Conservation (phyloP, 305 asterid genomes). For the Salvia sclarea region DNA sequence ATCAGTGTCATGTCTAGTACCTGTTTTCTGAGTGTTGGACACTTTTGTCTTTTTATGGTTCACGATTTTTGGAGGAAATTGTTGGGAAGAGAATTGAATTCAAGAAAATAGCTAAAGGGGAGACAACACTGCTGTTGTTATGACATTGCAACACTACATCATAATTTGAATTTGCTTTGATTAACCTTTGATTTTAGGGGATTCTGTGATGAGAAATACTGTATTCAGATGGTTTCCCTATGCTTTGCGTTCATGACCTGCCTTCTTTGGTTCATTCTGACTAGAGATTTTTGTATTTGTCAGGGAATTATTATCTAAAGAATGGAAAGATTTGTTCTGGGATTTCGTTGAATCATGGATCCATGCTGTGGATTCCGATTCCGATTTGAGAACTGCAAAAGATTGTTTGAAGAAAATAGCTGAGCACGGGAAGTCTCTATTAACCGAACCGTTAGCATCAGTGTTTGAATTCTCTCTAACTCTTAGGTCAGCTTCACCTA, state of each 20-base stretch:
- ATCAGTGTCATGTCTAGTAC: background rate
- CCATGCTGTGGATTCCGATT: slow-evolving; percentile 46
- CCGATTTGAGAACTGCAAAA: slow-evolving; percentile 64
- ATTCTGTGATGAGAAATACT: slow-evolving; percentile 5
- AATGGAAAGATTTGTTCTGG: slow-evolving; percentile 88
- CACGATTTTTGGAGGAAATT: background rate
- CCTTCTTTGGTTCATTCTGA: slow-evolving; percentile 13
- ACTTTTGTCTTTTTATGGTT: slow-evolving; percentile 1
- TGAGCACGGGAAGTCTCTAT: slow-evolving; percentile 68
- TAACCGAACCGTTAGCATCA: slow-evolving; percentile 72
- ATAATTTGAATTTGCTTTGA: slow-evolving; percentile 4
- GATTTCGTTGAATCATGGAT: slow-evolving; percentile 93
- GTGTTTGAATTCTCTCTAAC: slow-evolving; percentile 90
- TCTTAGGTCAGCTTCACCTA: slow-evolving; percentile 96
- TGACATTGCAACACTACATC: slow-evolving; percentile 5
- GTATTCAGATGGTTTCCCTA: background rate
- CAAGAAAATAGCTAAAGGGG: background rate
- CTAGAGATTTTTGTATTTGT: slow-evolving; percentile 29
- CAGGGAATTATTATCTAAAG: slow-evolving; percentile 92
- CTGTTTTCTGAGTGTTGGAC: slow-evolving; percentile 6
- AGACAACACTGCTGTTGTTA: slow-evolving; percentile 1
- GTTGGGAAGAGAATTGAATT: background rate
- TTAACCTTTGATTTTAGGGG: background rate
- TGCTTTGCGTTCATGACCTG: slow-evolving; percentile 20
- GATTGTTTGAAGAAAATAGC: slow-evolving; percentile 76